Base-by-base conservation (phyloP, 2,329 filamentous ascomycete genomes). In the Exophiala aquamarina region DNA sequence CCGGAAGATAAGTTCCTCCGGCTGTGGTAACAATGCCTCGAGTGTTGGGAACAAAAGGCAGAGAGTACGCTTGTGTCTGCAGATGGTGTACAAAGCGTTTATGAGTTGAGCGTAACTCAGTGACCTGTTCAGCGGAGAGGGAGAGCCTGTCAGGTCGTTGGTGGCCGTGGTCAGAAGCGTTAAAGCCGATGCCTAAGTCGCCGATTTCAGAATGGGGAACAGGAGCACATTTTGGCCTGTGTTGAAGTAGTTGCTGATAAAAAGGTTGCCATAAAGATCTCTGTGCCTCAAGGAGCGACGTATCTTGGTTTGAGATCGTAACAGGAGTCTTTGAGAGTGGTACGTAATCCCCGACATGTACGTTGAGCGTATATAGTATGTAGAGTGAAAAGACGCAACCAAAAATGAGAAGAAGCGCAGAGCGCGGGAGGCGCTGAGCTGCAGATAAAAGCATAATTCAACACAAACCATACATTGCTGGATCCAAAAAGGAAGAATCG, bases 11-110 rank as follows among this genome's bases (percentile, higher is more conserved):
- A 9, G 58, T 45, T 5, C 61, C 56, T 17, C 65, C 64, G 3
- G 65, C 66, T 0, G 65, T 72, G 3, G 71, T 74, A 8, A 76
- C 72, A 17, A 76, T 63, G 0, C 73, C 74, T 10, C 60, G 64
- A 7, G 67, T 68, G 7, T 20, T 18, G n/a, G 14, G 35, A 7
- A 13, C 19, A 7, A 37, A 19, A 7, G 35, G 35, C 6, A 37
- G 18, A 13, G 35, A 18, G 17, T 37, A 37, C 14, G 9, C 19
- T 15, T 4, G 10, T 18, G 35, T 18, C 10, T 13, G 4, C 14
- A 37, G 7, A 8, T 37, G 35, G 7, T 18, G 10, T 19, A 19
- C 19, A 21, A 37, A 37, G 10, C 17, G 15, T 19, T 37, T 4
- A n/a, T 37, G 35, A 13, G 35, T 4, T 4, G 18, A 37, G 9